Evolutionary conservation across 495 filamentous ascomycete genomes (phyloP), one percentile per base, ranked within the genome.

Genomic region (Tuber calosporum): DNA sequence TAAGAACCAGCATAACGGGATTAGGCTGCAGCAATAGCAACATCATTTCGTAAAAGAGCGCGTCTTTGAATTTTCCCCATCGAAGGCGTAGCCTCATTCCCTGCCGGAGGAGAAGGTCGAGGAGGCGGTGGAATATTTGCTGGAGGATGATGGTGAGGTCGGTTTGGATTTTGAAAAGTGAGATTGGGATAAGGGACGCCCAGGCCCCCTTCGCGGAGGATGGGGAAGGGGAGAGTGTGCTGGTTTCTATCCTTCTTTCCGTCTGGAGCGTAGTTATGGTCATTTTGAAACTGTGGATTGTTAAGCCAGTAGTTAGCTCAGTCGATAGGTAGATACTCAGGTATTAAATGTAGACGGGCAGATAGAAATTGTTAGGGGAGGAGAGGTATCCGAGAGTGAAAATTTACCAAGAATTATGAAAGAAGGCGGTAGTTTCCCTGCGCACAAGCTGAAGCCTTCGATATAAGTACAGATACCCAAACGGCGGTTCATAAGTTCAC

Each of bases 31-130:
- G 36, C 30, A 82, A 41, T 41, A 79, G 68, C 15, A 82, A 43
- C 70, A 82, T 70, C 53, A 76, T 75, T 30, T 82, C 77, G 39
- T 80, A 79, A 37, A 79, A 79, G 26, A 77, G 37, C 26, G 78
- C 78, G 62, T 79, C 78, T 30, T 79, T 79, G 62, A 79, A 71
- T 8, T 74, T 70, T 17, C 71, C 68, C 78, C 78, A 79, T 34
- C 78, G 73, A 15, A 62, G 53, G 4, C 53, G 53, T 5, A 62
- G 26, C 13, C 26, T 9, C 53, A 34, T 34, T 62, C 26, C 30
- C 53, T 62, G 53, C 17, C 26, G 53, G 26, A 62, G 53, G 53
- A 62, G 53, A 17, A 62, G 9, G 53, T 15, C 53, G 53, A 34
- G 53, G 30, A 34, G 53, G 53, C 13, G 11, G 53, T 34, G 17